Evolutionary conservation across 2,329 filamentous ascomycete species (phyloP), one percentile per base, ranked within the genome.

Genomic region (Epichloe festucae): DNA sequence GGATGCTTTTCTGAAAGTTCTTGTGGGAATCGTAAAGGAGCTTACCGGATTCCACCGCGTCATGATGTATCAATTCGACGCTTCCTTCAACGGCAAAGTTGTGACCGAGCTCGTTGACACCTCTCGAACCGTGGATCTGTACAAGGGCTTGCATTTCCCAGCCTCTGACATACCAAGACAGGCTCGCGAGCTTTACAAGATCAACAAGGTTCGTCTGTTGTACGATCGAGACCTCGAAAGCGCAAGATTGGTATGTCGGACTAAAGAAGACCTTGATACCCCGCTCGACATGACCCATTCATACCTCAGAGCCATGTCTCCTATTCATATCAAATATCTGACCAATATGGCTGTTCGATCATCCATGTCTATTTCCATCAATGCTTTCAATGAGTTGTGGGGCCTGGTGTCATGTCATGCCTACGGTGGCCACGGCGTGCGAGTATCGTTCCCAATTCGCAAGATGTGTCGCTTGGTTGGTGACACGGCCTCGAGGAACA

Each of bases 341-440:
- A 77, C 72, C 5, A 89, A 95, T 62, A 95, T 95, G 89, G 84
- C 83, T 7, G 89, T 95, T 0, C 81, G 89, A n/a, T 88, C 88
- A 0, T 95, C 88, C 56, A 95, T 95, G 89, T 95, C 89, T 0
- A 89, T 95, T 54, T 94, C 89, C 1, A 87, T 95, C 61, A 93
- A 89, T 56, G 87, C 87, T 0, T 93, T 94, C 59, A 76, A 79
- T 58, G 85, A 94, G 59, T 70, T 95, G 0, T 95, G 89, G 90
- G 90, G 89, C 0, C 70, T 95, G 31, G 89, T 95, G 41, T 82
- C 88, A 1, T 95, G 89, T 54, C 89, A 95, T 62, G 80, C 84
- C 0, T 95, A 95, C 59, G 89, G 86, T 0, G 53, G 66, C 2
- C 77, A 76, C 44, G 89, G 89, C 4, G 94, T 93, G 87, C 78